Conservation (phyloP, 2,329 filamentous ascomycete species). For the Clarireedia homoeocarpa region DNA sequence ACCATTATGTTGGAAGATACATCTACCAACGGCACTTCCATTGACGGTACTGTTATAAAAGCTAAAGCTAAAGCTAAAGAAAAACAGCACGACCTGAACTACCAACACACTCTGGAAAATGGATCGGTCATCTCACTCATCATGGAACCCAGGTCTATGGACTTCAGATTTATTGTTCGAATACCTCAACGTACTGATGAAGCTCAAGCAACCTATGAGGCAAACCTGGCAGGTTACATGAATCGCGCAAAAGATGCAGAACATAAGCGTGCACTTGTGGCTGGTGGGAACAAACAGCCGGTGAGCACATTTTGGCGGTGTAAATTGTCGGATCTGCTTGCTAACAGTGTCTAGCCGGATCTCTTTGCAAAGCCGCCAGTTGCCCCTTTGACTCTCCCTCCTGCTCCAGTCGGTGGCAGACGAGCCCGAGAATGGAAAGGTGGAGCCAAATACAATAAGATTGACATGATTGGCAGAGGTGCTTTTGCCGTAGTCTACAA, state of each 20-base stretch:
- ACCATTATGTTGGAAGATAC: constrained; percentile 87
- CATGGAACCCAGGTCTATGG: constrained; percentile 36
- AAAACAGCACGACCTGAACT: constrained; percentile 34
- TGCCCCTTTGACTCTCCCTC: constrained; percentile 14
- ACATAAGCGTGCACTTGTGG: neutral
- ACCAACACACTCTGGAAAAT: constrained; percentile 27
- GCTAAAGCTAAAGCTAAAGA: constrained; percentile 49
- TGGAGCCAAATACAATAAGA: constrained; percentile 75
- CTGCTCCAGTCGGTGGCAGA: constrained; percentile 16
- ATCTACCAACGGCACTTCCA: constrained; percentile 92
- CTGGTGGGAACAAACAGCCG: constrained; percentile 15
- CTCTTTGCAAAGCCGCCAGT: constrained; percentile 25
- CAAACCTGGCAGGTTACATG: constrained; percentile 45
- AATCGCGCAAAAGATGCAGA: constrained; percentile 8
- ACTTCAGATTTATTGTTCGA: constrained; percentile 70
- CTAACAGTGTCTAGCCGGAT: constrained; percentile 21
- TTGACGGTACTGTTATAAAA: constrained; percentile 64
- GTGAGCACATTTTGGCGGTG: constrained; percentile 13
- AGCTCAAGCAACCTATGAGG: constrained; percentile 56
- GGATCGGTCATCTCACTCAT: constrained; percentile 27
- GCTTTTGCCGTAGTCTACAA: constrained; percentile 94
- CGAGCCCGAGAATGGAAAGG: constrained; percentile 69
- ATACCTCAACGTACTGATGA: constrained; percentile 68
- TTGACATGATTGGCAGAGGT: constrained; percentile 77
- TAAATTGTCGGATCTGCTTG: neutral